A percentile compares a stretch with the other conserved stretches of the same genome.
Evolutionary conservation across 441 rosid species (phyloP).

Genomic region (Biscutella laevigata): DNA sequence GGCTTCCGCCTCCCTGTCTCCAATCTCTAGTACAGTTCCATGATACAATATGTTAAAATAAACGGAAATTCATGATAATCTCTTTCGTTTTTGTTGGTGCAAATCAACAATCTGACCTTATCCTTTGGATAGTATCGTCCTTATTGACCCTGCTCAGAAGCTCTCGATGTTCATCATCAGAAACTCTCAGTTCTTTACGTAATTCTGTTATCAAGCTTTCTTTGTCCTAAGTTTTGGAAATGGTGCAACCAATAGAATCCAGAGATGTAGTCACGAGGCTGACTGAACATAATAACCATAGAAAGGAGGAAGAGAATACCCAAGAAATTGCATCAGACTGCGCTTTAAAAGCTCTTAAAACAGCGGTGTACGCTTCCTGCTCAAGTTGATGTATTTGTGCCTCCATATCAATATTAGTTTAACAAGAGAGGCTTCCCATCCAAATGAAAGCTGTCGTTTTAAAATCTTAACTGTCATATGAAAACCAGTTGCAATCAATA

Average conservation of each 20-base stretch:
- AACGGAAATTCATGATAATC: not conserved
- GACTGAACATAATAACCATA: not conserved
- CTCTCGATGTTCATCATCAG: constrained; percentile 94
- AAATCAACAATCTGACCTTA: constrained; percentile 59
- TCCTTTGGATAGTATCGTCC: constrained; percentile 67
- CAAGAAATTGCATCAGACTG: constrained; percentile 96
- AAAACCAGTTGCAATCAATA: constrained; percentile 34
- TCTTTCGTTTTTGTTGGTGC: too few relatives aligned
- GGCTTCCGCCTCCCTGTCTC: constrained; percentile 74
- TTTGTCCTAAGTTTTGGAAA: constrained; percentile 55
- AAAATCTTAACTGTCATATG: constrained; percentile 33
- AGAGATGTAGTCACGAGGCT: constrained; percentile 1
- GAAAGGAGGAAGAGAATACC: constrained; percentile 40
- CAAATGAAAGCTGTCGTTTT: constrained; percentile 30
- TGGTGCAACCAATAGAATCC: constrained; percentile 1
- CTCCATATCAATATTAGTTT: constrained; percentile 55
- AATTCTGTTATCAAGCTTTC: constrained; percentile 89
- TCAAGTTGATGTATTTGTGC: constrained; percentile 82
- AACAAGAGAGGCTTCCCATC: constrained; percentile 43
- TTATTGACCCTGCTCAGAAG: constrained; percentile 67
- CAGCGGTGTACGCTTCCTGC: constrained; percentile 90
- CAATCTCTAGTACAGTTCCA: constrained; percentile 50
- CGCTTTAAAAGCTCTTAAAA: constrained; percentile 92
- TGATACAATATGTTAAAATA: constrained; percentile 8
- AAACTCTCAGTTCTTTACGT: constrained; percentile 88